Base-by-base conservation (phyloP, 129 eudicot species). In the Solidago caesia region DNA sequence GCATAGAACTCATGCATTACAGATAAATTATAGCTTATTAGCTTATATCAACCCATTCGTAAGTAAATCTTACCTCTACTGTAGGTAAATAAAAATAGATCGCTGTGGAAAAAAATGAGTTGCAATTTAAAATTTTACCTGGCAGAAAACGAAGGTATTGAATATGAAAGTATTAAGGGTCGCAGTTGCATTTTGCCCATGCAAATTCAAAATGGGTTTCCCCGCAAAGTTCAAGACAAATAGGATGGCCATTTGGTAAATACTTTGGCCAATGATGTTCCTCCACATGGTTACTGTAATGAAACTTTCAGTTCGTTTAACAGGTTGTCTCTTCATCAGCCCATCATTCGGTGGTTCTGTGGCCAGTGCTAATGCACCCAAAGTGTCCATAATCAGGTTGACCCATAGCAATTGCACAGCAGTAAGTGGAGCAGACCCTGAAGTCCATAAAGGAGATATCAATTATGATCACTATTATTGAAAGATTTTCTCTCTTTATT, bases 371-470 rank as follows among this genome's bases (percentile, higher is more conserved):
- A 69, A 49, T 6, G 73, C 73, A 49, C 73, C 73, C 73, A 69
- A 48, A 3, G 73, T 68, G 73, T 68, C 73, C 73, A 68, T 47
- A 44, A 68, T 68, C 59, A 68, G 11, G 73, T 68, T 68, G 56
- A 68, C 73, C 73, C 73, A 68, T 47, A 68, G 26, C 59, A 68
- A 49, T 68, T 68, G 73, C 60, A 68, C 73, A 26, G 73, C 73
- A 4, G 59, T 68, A 4, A 68, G 60, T 10, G 73, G 73, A 2
- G 73, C 60, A 68, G 73, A 68, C 21, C 60, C 73, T 68, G 61
- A 29, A 26, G 42, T 39, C 2, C 48, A 61, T 2, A 61, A 26
- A 10, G 1, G 33, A 61, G 71, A n/a, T 0, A 13, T 4, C 21
- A 64, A 64, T 66, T 29, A 49, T 14, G 15, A 15, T 53, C 43